Conservation (phyloP, 352 stramenopile genomes). For the Phytopythium montanum region DNA sequence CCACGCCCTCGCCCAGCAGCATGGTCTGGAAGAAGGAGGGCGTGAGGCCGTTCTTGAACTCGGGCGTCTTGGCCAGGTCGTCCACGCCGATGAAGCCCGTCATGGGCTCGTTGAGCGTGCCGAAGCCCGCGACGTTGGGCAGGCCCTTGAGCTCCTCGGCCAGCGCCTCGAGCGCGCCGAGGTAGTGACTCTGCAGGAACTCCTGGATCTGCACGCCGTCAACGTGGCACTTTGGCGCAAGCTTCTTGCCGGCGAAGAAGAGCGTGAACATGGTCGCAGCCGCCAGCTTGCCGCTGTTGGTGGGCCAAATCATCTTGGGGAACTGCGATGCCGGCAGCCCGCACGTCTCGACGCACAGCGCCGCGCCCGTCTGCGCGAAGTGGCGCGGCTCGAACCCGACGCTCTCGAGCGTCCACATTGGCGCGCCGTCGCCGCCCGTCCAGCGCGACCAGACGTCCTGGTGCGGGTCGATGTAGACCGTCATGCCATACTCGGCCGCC, state of each 20-base stretch:
- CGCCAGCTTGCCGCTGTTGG: constrained; percentile 46
- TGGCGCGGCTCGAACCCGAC: constrained; percentile 51
- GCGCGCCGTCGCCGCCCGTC: constrained; percentile 77
- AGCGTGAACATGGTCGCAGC: constrained; percentile 60
- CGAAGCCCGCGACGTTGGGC: constrained; percentile 51
- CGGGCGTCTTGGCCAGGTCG: constrained; percentile 15
- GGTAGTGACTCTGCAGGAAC: constrained; percentile 47
- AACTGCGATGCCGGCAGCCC: constrained; percentile 14
- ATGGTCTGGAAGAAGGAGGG: constrained; percentile 30
- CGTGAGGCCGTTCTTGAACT: constrained; percentile 15
- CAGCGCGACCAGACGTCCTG: constrained; percentile 86
- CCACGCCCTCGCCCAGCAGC: constrained; percentile 18
- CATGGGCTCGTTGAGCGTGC: constrained; percentile 50
- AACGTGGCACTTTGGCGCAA: constrained; percentile 33
- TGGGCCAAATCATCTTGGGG: constrained; percentile 58
- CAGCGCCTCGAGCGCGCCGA: constrained; percentile 30
- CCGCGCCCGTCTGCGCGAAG: constrained; percentile 30
- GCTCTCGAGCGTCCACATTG: constrained; percentile 74
- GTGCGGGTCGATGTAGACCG: constrained; percentile 81
- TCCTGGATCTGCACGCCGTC: constrained; percentile 37
- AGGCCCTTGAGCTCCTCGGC: constrained; percentile 28
- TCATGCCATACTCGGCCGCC: constrained; percentile 45
- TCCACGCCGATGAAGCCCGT: constrained; percentile 26
- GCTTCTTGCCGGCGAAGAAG: constrained; percentile 48
- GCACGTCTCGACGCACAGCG: constrained; percentile 22